A percentile compares a stretch with the other conserved stretches of the same genome.
These are phyloP conservation scores for Beauveria scarabaeidicola DNA, from an alignment of 2,329 filamentous ascomycete species.

Conservation along the genomic window DNA sequence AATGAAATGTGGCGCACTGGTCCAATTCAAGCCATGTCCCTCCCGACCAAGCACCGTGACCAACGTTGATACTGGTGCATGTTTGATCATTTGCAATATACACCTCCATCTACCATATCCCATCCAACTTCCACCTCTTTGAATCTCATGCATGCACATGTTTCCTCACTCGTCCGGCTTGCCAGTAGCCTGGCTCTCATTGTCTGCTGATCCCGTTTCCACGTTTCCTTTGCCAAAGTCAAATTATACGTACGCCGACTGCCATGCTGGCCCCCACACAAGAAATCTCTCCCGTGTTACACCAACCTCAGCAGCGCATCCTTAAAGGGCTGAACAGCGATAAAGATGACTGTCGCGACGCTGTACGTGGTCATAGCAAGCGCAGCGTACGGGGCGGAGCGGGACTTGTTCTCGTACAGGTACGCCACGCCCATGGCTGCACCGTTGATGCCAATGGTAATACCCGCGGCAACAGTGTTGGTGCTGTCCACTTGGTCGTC, in stretches of 20 bases:
- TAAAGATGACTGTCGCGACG: conserved; percentile 46
- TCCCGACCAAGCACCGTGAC: not conserved
- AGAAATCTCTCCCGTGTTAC: conserved; percentile 11
- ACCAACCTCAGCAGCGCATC: conserved; percentile 28
- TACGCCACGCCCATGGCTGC: conserved; percentile 53
- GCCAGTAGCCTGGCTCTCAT: not conserved
- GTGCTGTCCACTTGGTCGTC: conserved; percentile 20
- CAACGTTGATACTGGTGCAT: not conserved
- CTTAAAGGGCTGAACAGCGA: conserved; percentile 38
- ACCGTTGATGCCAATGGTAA: conserved; percentile 49
- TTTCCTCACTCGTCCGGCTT: not conserved
- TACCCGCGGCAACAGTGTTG: conserved; percentile 38
- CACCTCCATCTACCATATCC: not conserved
- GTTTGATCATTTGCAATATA: not conserved
- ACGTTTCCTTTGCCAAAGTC: not conserved
- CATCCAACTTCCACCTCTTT: not conserved
- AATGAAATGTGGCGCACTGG: not conserved
- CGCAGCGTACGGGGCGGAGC: conserved; percentile 46
- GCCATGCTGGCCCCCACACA: too few species aligned
- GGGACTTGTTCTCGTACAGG: conserved; percentile 44
- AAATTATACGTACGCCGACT: too few species aligned
- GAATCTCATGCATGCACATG: not conserved
- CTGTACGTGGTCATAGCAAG: conserved; percentile 51
- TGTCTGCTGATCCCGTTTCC: not conserved
- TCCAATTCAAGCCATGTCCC: not conserved